Base-by-base conservation (phyloP, 192 early-diverging fungal genomes). In the Kickxella alabastrina region DNA sequence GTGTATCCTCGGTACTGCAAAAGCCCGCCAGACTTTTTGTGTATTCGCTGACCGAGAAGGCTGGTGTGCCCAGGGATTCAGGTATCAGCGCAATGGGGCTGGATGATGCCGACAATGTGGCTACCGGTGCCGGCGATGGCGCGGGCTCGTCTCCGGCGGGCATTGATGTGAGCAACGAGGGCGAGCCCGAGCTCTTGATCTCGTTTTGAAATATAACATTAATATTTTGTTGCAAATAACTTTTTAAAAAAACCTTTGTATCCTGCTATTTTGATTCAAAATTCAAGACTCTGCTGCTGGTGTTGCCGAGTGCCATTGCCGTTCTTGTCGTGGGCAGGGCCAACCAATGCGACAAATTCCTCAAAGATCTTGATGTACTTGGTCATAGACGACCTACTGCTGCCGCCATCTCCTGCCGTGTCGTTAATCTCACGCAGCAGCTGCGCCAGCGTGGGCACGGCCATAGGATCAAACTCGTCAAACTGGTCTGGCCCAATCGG, bases 1-100 rank as follows among this genome's bases (percentile, higher is more conserved):
- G 86, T 24, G 68, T 98, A 27, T 90, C 96, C 1, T 93, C 92
- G 12, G 93, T 98, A n/a, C 90, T 93, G 60, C 96, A 98, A 63
- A 93, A 91, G 57, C 86, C 94, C 8, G 84, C 91, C 0, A 79
- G 77, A 32, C 78, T 85, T 18, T 89, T 98, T 49, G 85, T 77
- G 6, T 77, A 77, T 55, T 53, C 52, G 48, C 47, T 39, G 31
- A 15, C 52, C 7, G 68, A 77, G 52, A 65, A 51, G 37, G 62
- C 68, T 6, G 74, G 74, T 21, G 31, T 68, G 26, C 65, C 72
- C 3, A 52, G 52, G 5, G 55, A 53, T 7, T 54, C 52, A 4
- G 52, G 43, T 12, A 37, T 19, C 18, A 19, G 25, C 24, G 43
- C 24, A 13, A 52, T 26, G 50, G 57, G 39, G 6, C 35, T 49